These are phyloP conservation scores for Aspergillus bridgeri DNA, from an alignment of 495 filamentous ascomycete genomes.

Conservation along the genomic window DNA sequence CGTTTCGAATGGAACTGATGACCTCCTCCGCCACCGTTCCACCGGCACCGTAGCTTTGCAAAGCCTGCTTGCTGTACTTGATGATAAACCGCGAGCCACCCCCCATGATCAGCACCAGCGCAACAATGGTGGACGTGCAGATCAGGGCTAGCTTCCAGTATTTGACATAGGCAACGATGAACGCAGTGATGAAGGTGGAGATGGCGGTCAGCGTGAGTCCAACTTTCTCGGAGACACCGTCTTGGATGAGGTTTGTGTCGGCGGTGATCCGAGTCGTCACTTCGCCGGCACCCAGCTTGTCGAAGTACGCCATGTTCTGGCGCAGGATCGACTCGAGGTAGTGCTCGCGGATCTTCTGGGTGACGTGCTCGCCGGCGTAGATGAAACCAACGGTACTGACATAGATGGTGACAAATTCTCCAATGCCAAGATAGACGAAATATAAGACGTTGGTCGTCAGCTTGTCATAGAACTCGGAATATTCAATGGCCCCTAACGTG, in stretches of 20 bases:
- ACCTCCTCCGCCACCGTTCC: constrained; percentile 93
- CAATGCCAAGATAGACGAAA: constrained; percentile 87
- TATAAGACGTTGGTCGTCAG: constrained; percentile 71
- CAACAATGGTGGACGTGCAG: constrained; percentile 70
- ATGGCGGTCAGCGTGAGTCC: constrained; percentile 69
- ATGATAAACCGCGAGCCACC: constrained; percentile 67
- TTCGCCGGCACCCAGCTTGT: constrained; percentile 86
- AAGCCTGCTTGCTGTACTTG: constrained; percentile 71
- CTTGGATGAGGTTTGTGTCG: constrained; percentile 85
- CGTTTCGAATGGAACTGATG: constrained; percentile 87
- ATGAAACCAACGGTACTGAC: constrained; percentile 84
- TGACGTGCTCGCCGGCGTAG: constrained; percentile 87
- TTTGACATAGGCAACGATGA: constrained; percentile 81
- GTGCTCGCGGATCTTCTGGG: constrained; percentile 77
- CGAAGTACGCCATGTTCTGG: constrained; percentile 92
- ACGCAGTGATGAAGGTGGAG: constrained; percentile 81
- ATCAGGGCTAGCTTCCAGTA: constrained; percentile 84
- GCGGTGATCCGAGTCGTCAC: constrained; percentile 90
- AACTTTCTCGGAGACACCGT: constrained; percentile 85
- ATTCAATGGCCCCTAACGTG: constrained; percentile 42
- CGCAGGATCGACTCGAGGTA: constrained; percentile 80
- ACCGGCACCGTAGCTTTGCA: constrained; percentile 75
- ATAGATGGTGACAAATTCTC: constrained; percentile 78
- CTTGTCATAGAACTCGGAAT: constrained; percentile 54
- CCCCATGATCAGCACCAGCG: constrained; percentile 73